phyloP scores from a whole-genome alignment of 345 rosid species.

The Aquilaria malaccensis region DNA sequence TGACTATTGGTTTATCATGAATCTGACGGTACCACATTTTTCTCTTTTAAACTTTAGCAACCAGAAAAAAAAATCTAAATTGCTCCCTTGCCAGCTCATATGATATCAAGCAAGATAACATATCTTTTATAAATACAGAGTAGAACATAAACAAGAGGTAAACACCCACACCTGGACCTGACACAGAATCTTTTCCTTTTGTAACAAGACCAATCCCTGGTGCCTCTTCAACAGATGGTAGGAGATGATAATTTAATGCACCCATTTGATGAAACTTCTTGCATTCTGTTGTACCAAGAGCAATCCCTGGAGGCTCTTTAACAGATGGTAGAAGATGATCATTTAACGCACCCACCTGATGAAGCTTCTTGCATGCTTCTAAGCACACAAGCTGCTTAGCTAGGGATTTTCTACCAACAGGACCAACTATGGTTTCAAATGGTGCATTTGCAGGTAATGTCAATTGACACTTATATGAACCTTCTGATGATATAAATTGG shows the following conservation, averaged over 20 bases:
- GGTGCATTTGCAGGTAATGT: conserved; percentile 48
- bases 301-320: conserved; percentile 25
- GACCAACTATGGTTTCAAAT: conserved; percentile 49
- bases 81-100: too few species aligned
- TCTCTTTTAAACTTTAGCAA: conserved; percentile 7
- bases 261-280: conserved; percentile 58
- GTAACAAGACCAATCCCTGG: conserved; percentile 16
- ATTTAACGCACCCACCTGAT: conserved; percentile 45
- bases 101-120: too few species aligned
- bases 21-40: too few species aligned
- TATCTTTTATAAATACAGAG: too few species aligned
- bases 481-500: conserved; percentile 24
- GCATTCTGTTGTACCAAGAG: conserved; percentile 31
- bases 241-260: conserved; percentile 47
- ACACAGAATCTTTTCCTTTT: conserved; percentile 33
- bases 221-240: conserved; percentile 28
- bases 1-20: too few species aligned
- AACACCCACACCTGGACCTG: conserved; percentile 26
- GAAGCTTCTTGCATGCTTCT: conserved; percentile 71
- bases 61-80: conserved; percentile 11
- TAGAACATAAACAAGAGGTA: conserved; percentile 5
- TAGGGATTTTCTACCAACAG: conserved; percentile 34
- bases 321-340: conserved; percentile 40
- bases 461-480: conserved; percentile 33
- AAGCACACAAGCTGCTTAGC: conserved; percentile 63